Evolutionary conservation across 1,284 basidiomycete species (phyloP).

Genomic region (Malassezia pachydermatis): DNA sequence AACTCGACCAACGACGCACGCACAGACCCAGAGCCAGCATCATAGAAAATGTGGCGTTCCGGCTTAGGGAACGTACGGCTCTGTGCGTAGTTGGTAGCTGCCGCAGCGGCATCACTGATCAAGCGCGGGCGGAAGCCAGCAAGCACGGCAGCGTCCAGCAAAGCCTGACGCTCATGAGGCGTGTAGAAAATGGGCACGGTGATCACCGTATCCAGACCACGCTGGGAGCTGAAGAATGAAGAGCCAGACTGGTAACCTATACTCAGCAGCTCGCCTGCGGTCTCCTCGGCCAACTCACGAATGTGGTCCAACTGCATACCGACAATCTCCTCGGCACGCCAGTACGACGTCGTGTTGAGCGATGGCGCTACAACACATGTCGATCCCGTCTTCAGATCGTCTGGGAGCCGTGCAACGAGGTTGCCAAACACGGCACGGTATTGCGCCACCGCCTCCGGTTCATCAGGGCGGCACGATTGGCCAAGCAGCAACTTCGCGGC

Average conservation of each 20-base stretch:
- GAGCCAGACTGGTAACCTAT: constrained; percentile 14
- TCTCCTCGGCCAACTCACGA: constrained; percentile 70
- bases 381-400: constrained; percentile 12
- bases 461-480: constrained; percentile 8
- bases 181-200: constrained; percentile 46
- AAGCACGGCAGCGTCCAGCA: constrained; percentile 74
- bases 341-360: constrained; percentile 9
- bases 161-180: constrained; percentile 68
- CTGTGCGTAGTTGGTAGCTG: constrained; percentile 66
- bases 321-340: constrained; percentile 71
- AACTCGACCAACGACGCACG: constrained; percentile 78
- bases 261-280: constrained; percentile 52
- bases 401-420: constrained; percentile 24
- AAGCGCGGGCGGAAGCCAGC: constrained; percentile 74
- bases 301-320: constrained; percentile 90
- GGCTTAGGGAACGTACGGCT: constrained; percentile 62
- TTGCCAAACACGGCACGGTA: constrained; percentile 32
- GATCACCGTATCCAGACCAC: constrained; percentile 42
- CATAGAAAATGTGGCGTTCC: constrained; percentile 85
- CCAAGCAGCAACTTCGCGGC: constrained; percentile 80
- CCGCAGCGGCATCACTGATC: constrained; percentile 72
- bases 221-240: constrained; percentile 3
- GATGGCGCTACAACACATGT: constrained; percentile 9
- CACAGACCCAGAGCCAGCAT: constrained; percentile 78
- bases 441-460: constrained; percentile 9